Evolutionary conservation across 2,329 filamentous ascomycete species (phyloP).

Genomic region (Ceratocystis huliohia): DNA sequence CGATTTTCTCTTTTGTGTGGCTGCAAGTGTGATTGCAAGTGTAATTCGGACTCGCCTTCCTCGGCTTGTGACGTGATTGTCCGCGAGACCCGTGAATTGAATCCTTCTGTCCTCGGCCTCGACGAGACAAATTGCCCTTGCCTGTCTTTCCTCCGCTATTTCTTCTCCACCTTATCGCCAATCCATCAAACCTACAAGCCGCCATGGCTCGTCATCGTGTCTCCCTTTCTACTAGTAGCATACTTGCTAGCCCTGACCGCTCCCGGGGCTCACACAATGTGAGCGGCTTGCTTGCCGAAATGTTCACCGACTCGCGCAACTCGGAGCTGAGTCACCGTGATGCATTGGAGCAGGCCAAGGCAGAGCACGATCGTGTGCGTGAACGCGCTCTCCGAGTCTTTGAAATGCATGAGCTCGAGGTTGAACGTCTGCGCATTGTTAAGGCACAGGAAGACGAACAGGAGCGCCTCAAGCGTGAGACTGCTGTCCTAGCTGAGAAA

Average conservation of each 20-base stretch:
- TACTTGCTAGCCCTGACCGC: slow-evolving; percentile 28
- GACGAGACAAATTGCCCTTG: neutral
- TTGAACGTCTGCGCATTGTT: slow-evolving; percentile 34
- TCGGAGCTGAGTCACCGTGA: slow-evolving; percentile 50
- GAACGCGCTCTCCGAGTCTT: slow-evolving; percentile 38
- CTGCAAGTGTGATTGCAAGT: neutral
- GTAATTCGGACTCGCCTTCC: neutral
- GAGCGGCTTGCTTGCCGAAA: slow-evolving; percentile 40
- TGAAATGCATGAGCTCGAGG: slow-evolving; percentile 35
- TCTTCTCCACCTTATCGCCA: neutral
- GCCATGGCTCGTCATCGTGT: slow-evolving; percentile 17
- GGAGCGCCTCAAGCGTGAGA: slow-evolving; percentile 35
- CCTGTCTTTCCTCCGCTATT: neutral
- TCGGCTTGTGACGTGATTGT: neutral
- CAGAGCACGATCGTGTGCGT: slow-evolving; percentile 53
- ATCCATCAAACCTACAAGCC: neutral
- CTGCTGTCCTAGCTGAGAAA: slow-evolving; percentile 36
- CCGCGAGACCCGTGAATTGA: neutral
- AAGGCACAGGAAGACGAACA: slow-evolving; percentile 36
- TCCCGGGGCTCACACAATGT: slow-evolving; percentile 32
- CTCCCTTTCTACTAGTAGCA: slow-evolving; percentile 18
- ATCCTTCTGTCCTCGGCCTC: neutral
- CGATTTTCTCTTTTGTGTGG: neutral
- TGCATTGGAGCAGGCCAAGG: slow-evolving; percentile 52
- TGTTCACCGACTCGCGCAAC: slow-evolving; percentile 51